Conservation (phyloP, 345 rosid species). For the Rhizophora apiculata region DNA sequence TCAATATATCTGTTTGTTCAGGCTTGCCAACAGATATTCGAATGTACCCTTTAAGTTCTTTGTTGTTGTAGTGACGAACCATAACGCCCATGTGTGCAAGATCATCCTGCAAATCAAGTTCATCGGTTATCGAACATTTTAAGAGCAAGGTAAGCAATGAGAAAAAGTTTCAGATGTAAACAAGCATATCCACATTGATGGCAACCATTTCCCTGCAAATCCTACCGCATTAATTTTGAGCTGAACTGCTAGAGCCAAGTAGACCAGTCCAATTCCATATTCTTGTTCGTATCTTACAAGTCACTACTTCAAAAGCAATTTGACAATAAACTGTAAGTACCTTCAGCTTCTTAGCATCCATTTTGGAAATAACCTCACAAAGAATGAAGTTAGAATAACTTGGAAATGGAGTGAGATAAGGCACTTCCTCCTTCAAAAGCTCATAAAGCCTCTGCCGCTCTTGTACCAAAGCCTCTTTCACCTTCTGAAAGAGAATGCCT, state of each 20-base stretch:
- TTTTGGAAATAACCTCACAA: constrained; percentile 72
- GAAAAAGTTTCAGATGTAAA: neutral
- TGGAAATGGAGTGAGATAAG: constrained; percentile 78
- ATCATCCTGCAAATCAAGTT: constrained; percentile 52
- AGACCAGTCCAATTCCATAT: no score
- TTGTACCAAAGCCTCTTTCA: constrained; percentile 64
- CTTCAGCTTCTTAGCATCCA: constrained; percentile 87
- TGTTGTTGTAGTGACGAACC: constrained; percentile 86
- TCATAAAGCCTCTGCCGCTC: constrained; percentile 75
- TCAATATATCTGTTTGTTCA: constrained; percentile 68
- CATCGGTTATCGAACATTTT: neutral
- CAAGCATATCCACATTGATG: neutral
- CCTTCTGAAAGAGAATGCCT: constrained; percentile 41
- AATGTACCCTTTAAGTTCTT: constrained; percentile 70
- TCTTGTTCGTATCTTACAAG: no score
- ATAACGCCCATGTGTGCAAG: constrained; percentile 84
- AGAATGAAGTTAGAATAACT: constrained; percentile 86
- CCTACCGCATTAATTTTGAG: no score
- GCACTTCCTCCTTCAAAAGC: constrained; percentile 63
- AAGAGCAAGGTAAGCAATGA: neutral
- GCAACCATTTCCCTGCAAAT: neutral
- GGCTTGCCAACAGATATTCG: constrained; percentile 86
- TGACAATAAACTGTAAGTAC: constrained; percentile 22
- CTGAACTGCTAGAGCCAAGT: no score
- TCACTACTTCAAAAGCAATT: neutral